A percentile compares a stretch with the other conserved stretches of the same genome.
Conservation (phyloP, 2,329 filamentous ascomycete genomes). For the Fusarium metavorans region DNA sequence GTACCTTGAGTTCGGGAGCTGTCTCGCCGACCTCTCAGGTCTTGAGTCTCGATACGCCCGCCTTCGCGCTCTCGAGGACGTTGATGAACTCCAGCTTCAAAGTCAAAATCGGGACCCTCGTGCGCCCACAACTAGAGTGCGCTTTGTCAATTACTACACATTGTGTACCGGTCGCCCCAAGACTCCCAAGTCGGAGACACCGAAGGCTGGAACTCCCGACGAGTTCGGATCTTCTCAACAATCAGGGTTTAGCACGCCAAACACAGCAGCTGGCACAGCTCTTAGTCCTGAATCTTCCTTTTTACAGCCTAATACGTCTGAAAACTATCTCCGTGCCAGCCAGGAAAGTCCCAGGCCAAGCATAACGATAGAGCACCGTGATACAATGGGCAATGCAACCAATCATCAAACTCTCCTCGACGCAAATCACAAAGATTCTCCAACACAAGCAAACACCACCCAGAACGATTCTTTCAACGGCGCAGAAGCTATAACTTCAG, state of each 20-base stretch:
- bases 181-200: constrained; percentile 33
- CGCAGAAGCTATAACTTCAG: constrained; percentile 10
- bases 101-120: constrained; percentile 25
- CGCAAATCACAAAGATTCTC: background rate
- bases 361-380: constrained; percentile 37
- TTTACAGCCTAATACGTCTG: background rate
- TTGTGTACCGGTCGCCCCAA: constrained; percentile 81
- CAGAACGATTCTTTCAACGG: background rate
- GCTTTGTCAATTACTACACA: constrained; percentile 93
- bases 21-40: constrained; percentile 80
- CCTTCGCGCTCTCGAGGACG: constrained; percentile 78
- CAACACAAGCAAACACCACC: background rate
- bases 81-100: constrained; percentile 64
- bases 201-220: background rate
- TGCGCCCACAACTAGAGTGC: constrained; percentile 64
- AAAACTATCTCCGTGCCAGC: constrained; percentile 1
- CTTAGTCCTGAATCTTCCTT: constrained; percentile 12
- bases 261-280: background rate
- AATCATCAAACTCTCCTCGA: constrained; percentile 33
- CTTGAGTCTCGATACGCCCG: constrained; percentile 77
- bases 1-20: constrained; percentile 85
- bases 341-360: constrained; percentile 26
- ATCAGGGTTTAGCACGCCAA: background rate
- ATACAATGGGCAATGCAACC: constrained; percentile 24
- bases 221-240: constrained; percentile 4